phyloP scores from a whole-genome alignment of 2,329 filamentous ascomycete genomes.

The Geosmithia flava region DNA sequence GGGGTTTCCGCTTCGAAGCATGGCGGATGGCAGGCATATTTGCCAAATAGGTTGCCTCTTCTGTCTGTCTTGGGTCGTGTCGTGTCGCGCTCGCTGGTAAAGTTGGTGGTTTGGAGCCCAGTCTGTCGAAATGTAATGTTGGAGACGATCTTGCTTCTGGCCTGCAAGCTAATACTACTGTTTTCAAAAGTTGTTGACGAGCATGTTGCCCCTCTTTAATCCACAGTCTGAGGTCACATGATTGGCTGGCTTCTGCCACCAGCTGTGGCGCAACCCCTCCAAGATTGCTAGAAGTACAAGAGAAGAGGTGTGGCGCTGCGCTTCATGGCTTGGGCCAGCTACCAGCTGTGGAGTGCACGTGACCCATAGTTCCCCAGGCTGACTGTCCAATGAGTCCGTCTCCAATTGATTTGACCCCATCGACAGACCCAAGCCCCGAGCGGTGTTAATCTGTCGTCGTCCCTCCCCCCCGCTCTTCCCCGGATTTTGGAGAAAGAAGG shows the following conservation, averaged over 20 bases:
- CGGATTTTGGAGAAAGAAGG: neutral
- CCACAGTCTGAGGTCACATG: too few relatives aligned
- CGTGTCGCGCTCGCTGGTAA: neutral
- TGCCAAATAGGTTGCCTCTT: neutral
- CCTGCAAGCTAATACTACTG: neutral
- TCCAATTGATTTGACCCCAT: slow-evolving; percentile 1
- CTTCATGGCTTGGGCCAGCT: neutral
- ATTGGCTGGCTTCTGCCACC: too few relatives aligned
- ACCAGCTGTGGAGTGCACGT: neutral
- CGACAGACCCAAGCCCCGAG: neutral
- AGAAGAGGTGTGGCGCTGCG: neutral
- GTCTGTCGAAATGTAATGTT: neutral
- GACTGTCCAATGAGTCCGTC: neutral
- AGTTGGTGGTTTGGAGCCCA: too few relatives aligned
- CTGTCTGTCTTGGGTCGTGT: neutral
- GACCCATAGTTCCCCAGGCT: neutral
- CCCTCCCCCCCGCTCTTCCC: neutral
- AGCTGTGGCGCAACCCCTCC: neutral
- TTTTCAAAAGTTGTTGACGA: too few relatives aligned
- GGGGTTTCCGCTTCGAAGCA: slow-evolving; percentile 65
- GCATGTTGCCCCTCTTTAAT: too few relatives aligned
- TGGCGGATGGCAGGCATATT: slow-evolving; percentile 68
- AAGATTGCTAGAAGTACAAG: too few relatives aligned
- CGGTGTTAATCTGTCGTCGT: neutral
- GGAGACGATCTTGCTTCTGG: neutral